These are phyloP conservation scores for Verticillium isaacii DNA, from an alignment of 2,329 filamentous ascomycete genomes.

Conservation along the genomic window DNA sequence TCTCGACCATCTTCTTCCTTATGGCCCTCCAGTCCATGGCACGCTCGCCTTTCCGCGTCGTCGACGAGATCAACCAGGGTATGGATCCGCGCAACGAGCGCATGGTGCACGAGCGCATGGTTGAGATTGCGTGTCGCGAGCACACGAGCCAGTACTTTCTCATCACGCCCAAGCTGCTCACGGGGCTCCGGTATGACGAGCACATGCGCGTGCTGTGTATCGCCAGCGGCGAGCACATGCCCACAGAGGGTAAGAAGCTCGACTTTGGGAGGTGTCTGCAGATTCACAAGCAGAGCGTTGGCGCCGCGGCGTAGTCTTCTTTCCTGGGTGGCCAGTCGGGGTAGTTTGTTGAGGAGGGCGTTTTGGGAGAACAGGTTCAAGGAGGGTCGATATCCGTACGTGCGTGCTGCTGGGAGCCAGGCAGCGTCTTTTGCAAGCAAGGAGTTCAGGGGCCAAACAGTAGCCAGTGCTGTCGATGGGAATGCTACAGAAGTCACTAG, in stretches of 20 bases:
- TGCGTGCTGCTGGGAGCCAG: background rate
- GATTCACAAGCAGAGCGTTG: constrained; percentile 27
- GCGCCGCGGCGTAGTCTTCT: background rate
- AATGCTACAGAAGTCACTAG: background rate
- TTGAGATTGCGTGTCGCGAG: constrained; percentile 89
- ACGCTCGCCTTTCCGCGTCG: constrained; percentile 91
- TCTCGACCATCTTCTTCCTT: constrained; percentile 97
- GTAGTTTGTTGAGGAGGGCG: too few species aligned
- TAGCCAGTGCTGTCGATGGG: background rate
- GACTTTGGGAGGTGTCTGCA: constrained; percentile 43
- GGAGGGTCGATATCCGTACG: background rate
- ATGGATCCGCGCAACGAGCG: constrained; percentile 99
- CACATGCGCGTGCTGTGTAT: constrained; percentile 95
- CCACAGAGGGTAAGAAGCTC: constrained; percentile 44
- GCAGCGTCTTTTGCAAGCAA: background rate
- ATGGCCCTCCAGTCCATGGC: constrained; percentile 96
- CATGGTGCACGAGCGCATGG: constrained; percentile 97
- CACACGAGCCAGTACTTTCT: constrained; percentile 87
- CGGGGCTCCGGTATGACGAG: constrained; percentile 76
- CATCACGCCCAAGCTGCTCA: constrained; percentile 92
- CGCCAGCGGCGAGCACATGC: constrained; percentile 76
- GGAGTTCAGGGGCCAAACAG: background rate
- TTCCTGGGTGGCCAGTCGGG: too few species aligned
- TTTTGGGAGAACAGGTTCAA: background rate
- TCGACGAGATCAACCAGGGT: constrained; percentile 99